Base-by-base conservation (phyloP, 2,329 filamentous ascomycete genomes). In the Penicillium sp. region DNA sequence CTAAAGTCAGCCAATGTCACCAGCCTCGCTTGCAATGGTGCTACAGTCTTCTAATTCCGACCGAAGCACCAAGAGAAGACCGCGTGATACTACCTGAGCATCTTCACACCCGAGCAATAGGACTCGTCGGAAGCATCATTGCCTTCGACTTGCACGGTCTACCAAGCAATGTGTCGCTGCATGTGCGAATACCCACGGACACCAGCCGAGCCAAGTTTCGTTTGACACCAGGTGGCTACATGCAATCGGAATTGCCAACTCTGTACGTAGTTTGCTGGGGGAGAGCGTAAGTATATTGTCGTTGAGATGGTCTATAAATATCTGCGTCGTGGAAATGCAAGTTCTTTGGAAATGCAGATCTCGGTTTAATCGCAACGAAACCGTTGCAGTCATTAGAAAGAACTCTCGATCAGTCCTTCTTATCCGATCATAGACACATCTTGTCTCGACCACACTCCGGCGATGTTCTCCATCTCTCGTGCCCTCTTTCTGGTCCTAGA, bases 261-360 rank as follows among this genome's bases (percentile, higher is more conserved):
- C 20, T 17, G 28, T 17, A 20, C n/a, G 34, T 48, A n/a, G n/a
- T 35, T 48, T n/a, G 25, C 28, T 7, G 10, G 7, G 10, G 6
- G n/a, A 17, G 28, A 2, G 28, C 17, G 3, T 35, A 20, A 49
- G 15, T 35, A 49, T 28, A 35, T 7, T 11, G 2, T 20, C 10
- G n/a, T 35, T 35, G 47, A 49, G 28, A 35, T 35, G 17, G n/a
- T 10, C n/a, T 49, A 49, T 49, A 49, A 49, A 49, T 49, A 49
- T 11, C 47, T 22, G 7, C 8, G 1, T 6, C 7, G 25, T 20
- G 20, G 20, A 20, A 20, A 20, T 20, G 20, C 20, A 31, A n/a
- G 22, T 6, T 47, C 25, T 17, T 47, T 22, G n/a, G 10, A 28
- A 6, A 8, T 31, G 22, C 43, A 10, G 15, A 31, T 11, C 3